Evolutionary conservation across 352 stramenopile genomes (phyloP), one percentile per base, ranked within the genome.

Genomic region (Globisporangium emineosum): DNA sequence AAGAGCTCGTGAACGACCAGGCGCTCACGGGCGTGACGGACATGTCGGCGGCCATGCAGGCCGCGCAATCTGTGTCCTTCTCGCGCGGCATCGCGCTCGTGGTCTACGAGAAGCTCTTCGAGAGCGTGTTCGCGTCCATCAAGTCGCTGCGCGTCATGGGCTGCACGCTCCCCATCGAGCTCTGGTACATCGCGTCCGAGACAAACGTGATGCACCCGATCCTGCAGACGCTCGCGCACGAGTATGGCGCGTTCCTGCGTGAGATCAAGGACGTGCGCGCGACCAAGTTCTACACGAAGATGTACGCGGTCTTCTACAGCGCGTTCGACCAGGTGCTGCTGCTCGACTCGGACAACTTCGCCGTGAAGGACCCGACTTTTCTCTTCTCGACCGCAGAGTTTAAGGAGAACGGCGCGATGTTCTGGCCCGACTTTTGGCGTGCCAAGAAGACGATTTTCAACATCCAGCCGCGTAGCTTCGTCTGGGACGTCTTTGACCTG

Each of bases 371-470:
- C 40, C 86, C 86, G 19, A 88, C 70, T 13, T 89, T 80, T 47
- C 69, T 93, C 3, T 93, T 94, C 56, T 73, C 79, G 3, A 76
- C 71, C 9, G 25, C 45, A 1, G 67, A 87, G 60, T 94, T 89
- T 49, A 49, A 47, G 12, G 23, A 53, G 35, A 78, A 65, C 0
- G 85, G 85, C 0, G 83, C 85, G 6, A 66, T 94, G 9, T 94
- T 94, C 68, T 94, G 85, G 85, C 85, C 85, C 5, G 85, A 94
- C 50, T 94, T 86, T 62, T 94, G 85, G 85, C 71, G 72, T 7
- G 65, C 79, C 0, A 71, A 73, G 40, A 78, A 87, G 35, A 91
- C 83, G 9, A 89, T 92, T 23, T 94, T 94, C 66, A 88, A 91
- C 62, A 79, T 94, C 47, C 80, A 91, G 42, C 60, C 60, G 17